Percentiles rank a stretch among this genome's conserved stretches.
phyloP scores from a whole-genome alignment of 805 yeast genomes.

The Grigorovia yakushimaensis region DNA sequence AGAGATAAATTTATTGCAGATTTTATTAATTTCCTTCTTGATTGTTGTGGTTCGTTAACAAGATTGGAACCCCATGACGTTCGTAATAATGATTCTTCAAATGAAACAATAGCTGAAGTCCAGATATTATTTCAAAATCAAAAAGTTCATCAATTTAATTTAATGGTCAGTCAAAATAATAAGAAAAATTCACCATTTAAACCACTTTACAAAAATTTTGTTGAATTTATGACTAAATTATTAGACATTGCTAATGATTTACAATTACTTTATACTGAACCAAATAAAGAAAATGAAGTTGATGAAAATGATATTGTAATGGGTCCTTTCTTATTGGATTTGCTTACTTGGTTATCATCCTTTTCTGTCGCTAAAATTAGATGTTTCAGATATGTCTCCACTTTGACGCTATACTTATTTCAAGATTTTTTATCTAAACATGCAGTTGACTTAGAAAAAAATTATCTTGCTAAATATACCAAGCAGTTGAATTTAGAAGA shows the following conservation, averaged over 20 bases:
- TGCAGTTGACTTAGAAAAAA: conserved; percentile 29
- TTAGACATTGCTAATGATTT: conserved; percentile 48
- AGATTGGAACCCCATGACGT: conserved; percentile 70
- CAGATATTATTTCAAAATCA: conserved; percentile 54
- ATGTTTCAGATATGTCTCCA: conserved; percentile 60
- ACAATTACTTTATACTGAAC: conserved; percentile 42
- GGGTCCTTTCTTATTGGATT: conserved; percentile 32
- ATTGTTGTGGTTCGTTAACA: conserved; percentile 63
- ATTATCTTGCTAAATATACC: conserved; percentile 31
- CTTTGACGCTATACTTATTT: conserved; percentile 47
- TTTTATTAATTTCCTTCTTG: conserved; percentile 56
- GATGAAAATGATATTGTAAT: conserved; percentile 21
- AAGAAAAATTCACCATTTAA: conserved; percentile 34
- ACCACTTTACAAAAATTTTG: conserved; percentile 42
- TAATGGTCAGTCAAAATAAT: conserved; percentile 41
- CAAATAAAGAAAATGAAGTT: conserved; percentile 9
- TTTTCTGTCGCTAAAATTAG: conserved; percentile 61
- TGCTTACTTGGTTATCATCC: conserved; percentile 68
- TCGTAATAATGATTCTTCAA: conserved; percentile 54
- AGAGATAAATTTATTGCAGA: conserved; percentile 44
- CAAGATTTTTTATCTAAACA: conserved; percentile 51
- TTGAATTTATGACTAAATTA: conserved; percentile 46
- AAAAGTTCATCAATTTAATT: conserved; percentile 59
- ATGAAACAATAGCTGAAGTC: conserved; percentile 64
- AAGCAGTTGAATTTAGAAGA: conserved; percentile 31